Evolutionary conservation across 2,329 filamentous ascomycete species (phyloP).

Genomic region (Cladorrhinum sp.): DNA sequence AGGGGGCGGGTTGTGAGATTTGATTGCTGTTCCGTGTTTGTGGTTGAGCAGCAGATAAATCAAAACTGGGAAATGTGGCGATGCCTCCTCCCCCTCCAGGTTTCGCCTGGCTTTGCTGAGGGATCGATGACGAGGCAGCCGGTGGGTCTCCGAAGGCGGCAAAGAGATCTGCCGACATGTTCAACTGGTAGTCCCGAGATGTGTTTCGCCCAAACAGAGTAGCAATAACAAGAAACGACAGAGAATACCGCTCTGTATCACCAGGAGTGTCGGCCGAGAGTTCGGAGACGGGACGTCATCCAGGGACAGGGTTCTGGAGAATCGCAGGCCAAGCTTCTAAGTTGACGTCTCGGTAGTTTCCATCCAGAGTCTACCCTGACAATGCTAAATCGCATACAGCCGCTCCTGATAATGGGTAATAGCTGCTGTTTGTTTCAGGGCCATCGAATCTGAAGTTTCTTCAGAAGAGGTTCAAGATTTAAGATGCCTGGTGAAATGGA

Average conservation of each 20-base stretch:
- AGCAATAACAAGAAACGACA: not conserved
- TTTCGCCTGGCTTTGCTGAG: constrained; percentile 27
- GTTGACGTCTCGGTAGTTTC: not conserved
- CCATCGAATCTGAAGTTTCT: not conserved
- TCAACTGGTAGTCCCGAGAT: constrained; percentile 3
- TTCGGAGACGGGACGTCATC: not conserved
- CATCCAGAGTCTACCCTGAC: too few relatives aligned
- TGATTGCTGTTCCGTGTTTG: constrained; percentile 2
- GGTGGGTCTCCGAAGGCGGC: constrained; percentile 58
- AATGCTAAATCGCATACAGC: not conserved
- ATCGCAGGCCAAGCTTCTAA: not conserved
- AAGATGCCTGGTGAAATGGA: constrained; percentile 1
- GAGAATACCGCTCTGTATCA: not conserved
- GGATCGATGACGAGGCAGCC: constrained; percentile 29
- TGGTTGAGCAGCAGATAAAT: constrained; percentile 21
- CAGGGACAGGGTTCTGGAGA: constrained; percentile 4
- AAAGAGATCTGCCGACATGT: constrained; percentile 65
- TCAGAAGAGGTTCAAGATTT: not conserved
- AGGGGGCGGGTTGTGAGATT: constrained; percentile 15
- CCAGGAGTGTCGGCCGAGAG: not conserved
- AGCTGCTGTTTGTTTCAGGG: not conserved
- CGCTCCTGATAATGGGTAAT: not conserved
- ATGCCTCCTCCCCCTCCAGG: constrained; percentile 31
- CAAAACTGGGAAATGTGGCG: constrained; percentile 27
- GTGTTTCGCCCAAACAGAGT: too few relatives aligned